These are phyloP conservation scores for Adansonia grandidieri DNA, from an alignment of 441 rosid genomes.

Conservation along the genomic window DNA sequence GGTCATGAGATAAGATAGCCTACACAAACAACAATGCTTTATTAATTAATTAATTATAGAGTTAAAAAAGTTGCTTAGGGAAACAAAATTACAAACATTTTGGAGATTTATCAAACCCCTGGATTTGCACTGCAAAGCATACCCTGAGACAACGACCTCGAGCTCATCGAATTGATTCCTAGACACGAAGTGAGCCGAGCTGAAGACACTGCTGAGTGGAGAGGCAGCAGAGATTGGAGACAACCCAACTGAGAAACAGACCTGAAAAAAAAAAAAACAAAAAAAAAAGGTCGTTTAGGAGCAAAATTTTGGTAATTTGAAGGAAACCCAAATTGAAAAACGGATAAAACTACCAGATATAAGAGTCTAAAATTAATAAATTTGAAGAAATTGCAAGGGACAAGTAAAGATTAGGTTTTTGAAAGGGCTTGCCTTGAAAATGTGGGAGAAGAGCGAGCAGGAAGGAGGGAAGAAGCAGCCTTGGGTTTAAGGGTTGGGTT, in stretches of 20 bases:
- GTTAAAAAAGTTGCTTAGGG: constrained; percentile 67
- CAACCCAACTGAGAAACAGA: constrained; percentile 62
- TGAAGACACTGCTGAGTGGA: constrained; percentile 76
- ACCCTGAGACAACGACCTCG: constrained; percentile 95
- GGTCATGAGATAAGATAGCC: not conserved
- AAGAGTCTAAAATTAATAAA: constrained; percentile 3
- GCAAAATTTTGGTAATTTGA: not conserved
- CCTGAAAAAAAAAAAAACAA: constrained; percentile 44
- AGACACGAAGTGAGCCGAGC: constrained; percentile 92
- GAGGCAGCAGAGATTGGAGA: constrained; percentile 81
- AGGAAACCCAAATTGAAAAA: constrained; percentile 15
- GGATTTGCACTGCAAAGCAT: constrained; percentile 93
- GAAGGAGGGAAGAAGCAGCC: constrained; percentile 45
- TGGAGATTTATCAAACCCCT: constrained; percentile 80
- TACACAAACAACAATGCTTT: not conserved
- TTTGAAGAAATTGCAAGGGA: not conserved
- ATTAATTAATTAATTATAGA: constrained; percentile 22
- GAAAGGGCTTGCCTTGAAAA: constrained; percentile 49
- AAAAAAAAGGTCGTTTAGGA: constrained; percentile 2
- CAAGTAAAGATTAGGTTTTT: not conserved
- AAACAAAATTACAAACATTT: constrained; percentile 59
- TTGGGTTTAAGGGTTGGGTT: constrained; percentile 56
- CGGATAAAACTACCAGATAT: not conserved
- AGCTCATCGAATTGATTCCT: constrained; percentile 65
- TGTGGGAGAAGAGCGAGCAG: constrained; percentile 42